These are phyloP conservation scores for Jaltomata sinuosa DNA, from an alignment of 257 asterid genomes.

Conservation along the genomic window DNA sequence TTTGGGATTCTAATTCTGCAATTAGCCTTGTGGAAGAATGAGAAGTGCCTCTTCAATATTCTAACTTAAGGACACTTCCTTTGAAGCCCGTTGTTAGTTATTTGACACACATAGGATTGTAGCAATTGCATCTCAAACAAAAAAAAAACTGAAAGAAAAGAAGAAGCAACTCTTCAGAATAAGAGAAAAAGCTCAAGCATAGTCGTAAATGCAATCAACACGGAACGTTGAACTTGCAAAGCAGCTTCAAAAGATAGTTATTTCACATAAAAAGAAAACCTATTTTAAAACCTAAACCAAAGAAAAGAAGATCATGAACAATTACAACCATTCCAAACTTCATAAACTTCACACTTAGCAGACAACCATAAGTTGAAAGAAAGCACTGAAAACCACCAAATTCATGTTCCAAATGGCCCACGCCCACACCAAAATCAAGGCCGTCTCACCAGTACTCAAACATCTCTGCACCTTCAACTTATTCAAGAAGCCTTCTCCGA, in stretches of 20 bases:
- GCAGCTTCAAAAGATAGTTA: constrained; percentile 1
- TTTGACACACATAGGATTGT: neutral
- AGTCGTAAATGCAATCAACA: neutral
- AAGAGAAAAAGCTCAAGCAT: neutral
- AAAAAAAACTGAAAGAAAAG: neutral
- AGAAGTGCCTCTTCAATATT: neutral
- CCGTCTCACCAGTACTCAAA: constrained; percentile 9
- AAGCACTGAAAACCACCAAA: constrained; percentile 21
- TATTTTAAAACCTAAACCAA: constrained; percentile 15
- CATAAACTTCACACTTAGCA: constrained; percentile 16
- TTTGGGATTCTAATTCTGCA: neutral
- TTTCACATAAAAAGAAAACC: constrained; percentile 17
- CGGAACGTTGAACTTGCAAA: constrained; percentile 9
- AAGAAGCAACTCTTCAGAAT: neutral
- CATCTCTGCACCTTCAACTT: neutral
- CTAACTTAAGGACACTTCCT: neutral
- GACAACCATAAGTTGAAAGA: constrained; percentile 12
- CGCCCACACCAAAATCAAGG: constrained; percentile 7
- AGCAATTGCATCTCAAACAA: neutral
- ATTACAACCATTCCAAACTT: constrained; percentile 24
- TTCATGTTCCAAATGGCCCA: constrained; percentile 10
- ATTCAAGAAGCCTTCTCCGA: constrained; percentile 45
- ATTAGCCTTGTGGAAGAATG: neutral
- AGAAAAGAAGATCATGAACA: constrained; percentile 24
- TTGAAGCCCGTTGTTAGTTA: neutral